A percentile compares a stretch with the other conserved stretches of the same genome.
Evolutionary conservation across 2,329 filamentous ascomycete species (phyloP).

Genomic region (Ophiognomonia clavigignenti-juglandacearum): DNA sequence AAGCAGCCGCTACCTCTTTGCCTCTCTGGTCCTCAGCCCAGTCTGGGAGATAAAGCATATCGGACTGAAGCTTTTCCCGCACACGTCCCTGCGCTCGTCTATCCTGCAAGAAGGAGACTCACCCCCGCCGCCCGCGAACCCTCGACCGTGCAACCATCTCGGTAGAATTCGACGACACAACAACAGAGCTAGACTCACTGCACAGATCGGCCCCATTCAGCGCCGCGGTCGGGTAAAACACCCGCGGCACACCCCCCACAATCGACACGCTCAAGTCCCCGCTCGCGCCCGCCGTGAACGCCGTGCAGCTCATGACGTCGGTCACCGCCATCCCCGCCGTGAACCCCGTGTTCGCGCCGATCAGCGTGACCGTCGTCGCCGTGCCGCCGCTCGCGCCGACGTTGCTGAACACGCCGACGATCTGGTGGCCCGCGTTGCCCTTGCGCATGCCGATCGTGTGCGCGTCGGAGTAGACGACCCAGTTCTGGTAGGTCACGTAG

Average conservation of each 20-base stretch:
- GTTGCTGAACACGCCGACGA: slow-evolving; percentile 38
- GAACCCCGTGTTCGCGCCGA: slow-evolving; percentile 33
- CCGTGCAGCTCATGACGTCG: slow-evolving; percentile 40
- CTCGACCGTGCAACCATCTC: not conserved
- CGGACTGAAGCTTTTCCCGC: too few species aligned
- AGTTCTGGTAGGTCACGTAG: slow-evolving; percentile 35
- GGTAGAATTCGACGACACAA: not conserved
- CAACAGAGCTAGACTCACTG: slow-evolving; percentile 6
- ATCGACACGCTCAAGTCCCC: slow-evolving; percentile 41
- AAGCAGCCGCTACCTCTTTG: too few species aligned
- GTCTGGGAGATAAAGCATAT: too few species aligned
- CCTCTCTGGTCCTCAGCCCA: too few species aligned
- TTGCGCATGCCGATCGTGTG: slow-evolving; percentile 42
- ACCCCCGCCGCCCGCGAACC: not conserved
- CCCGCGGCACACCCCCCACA: slow-evolving; percentile 34
- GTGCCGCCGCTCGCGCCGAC: slow-evolving; percentile 30
- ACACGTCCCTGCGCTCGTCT: too few species aligned
- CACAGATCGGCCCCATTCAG: slow-evolving; percentile 32
- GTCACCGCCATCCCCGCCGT: slow-evolving; percentile 26
- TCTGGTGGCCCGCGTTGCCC: slow-evolving; percentile 29
- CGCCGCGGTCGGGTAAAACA: slow-evolving; percentile 32
- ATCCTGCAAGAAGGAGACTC: too few species aligned
- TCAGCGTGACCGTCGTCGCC: slow-evolving; percentile 27
- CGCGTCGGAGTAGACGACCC: slow-evolving; percentile 32
- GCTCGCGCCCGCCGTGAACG: slow-evolving; percentile 33